Conservation (phyloP, 106 monocot species). For the Apostasia ramifera region DNA sequence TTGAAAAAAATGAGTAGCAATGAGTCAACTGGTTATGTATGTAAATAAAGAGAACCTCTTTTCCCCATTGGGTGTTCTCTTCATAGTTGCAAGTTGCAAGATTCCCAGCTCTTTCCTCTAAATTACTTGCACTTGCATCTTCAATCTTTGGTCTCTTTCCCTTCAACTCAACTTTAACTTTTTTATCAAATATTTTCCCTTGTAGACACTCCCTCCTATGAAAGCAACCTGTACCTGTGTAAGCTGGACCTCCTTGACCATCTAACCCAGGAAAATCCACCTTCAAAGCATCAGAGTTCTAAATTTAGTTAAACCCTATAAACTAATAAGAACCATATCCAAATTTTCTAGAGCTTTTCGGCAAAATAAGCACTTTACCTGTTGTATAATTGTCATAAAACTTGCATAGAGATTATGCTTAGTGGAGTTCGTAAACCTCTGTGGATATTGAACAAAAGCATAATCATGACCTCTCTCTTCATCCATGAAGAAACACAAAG, state of each 20-base stretch:
- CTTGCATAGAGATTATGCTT: slow-evolving; percentile 33
- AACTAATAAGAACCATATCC: no score
- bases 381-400: slow-evolving; percentile 5
- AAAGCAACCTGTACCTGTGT: slow-evolving; percentile 39
- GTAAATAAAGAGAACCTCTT: slow-evolving; percentile 21
- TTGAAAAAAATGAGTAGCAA: neutral
- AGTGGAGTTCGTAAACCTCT: slow-evolving; percentile 29
- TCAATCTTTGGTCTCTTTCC: neutral
- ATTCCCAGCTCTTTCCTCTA: slow-evolving; percentile 20
- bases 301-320: neutral
- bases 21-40: neutral
- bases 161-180: slow-evolving; percentile 3
- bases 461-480: slow-evolving; percentile 26
- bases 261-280: slow-evolving; percentile 47
- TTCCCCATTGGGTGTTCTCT: slow-evolving; percentile 42
- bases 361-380: slow-evolving; percentile 5
- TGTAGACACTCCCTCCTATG: slow-evolving; percentile 31
- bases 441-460: slow-evolving; percentile 38
- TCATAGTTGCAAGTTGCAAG: slow-evolving; percentile 33
- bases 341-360: neutral
- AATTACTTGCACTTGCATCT: slow-evolving; percentile 3
- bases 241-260: slow-evolving; percentile 27
- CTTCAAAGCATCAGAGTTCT: slow-evolving; percentile 9
- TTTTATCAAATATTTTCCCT: slow-evolving; percentile 14
- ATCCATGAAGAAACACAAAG: slow-evolving; percentile 48